These are phyloP conservation scores for Umbelopsis vinacea DNA, from an alignment of 192 early-diverging fungal genomes.

Conservation along the genomic window DNA sequence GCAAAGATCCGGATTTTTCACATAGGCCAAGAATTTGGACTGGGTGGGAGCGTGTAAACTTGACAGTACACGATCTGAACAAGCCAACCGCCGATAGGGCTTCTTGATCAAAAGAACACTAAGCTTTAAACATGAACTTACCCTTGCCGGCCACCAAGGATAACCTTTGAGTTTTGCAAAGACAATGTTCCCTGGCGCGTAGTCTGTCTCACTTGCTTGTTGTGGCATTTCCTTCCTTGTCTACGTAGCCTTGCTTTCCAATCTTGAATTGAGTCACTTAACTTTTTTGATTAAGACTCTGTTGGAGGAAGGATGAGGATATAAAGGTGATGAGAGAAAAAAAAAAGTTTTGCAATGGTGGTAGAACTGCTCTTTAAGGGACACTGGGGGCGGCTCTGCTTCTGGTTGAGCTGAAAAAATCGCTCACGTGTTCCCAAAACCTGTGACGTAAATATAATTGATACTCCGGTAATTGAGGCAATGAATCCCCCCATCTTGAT, in stretches of 20 bases:
- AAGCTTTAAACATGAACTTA: slow-evolving; percentile 30
- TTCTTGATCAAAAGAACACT: not conserved
- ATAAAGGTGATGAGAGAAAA: not conserved
- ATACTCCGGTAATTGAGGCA: slow-evolving; percentile 1
- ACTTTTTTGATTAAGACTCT: not conserved
- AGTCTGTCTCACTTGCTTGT: slow-evolving; percentile 29
- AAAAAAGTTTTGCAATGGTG: not conserved
- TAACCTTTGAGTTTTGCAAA: slow-evolving; percentile 66
- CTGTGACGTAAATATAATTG: slow-evolving; percentile 7
- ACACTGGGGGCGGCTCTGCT: not conserved
- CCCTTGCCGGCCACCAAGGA: slow-evolving; percentile 68
- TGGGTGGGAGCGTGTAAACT: not conserved
- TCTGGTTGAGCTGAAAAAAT: not conserved
- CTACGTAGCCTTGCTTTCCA: slow-evolving; percentile 3
- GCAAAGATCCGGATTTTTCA: not conserved
- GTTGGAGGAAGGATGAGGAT: not conserved
- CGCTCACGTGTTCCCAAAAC: slow-evolving; percentile 8
- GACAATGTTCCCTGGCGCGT: slow-evolving; percentile 56
- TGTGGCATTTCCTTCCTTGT: slow-evolving; percentile 15
- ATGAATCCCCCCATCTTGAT: not conserved
- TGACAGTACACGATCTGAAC: not conserved
- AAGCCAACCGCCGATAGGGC: not conserved
- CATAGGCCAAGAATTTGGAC: not conserved
- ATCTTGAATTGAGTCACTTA: not conserved
- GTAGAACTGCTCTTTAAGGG: not conserved